Evolutionary conservation across 2,329 filamentous ascomycete genomes (phyloP).

Genomic region (Claviceps humidiphila): DNA sequence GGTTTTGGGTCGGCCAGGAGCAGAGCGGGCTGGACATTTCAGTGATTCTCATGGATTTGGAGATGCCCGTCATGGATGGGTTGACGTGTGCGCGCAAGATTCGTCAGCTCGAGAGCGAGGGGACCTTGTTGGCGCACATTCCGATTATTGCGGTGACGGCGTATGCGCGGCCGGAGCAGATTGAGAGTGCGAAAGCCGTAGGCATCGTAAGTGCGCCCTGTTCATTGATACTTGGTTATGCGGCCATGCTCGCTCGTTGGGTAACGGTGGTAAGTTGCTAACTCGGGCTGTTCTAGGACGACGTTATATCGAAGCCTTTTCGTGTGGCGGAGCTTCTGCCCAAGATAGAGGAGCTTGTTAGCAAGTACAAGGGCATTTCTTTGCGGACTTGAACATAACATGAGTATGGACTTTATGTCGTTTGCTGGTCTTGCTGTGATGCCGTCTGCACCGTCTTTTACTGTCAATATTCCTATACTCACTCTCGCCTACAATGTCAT

Average conservation of each 20-base stretch:
- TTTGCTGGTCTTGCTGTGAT: not conserved
- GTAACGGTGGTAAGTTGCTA: not conserved
- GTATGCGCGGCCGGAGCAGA: conserved; percentile 63
- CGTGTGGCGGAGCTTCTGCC: conserved; percentile 57
- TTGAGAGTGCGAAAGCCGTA: conserved; percentile 54
- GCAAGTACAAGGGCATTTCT: conserved; percentile 24
- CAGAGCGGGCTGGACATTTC: conserved; percentile 40
- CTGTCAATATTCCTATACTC: not conserved
- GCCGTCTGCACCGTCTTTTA: not conserved
- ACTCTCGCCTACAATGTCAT: no score
- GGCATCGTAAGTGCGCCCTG: conserved; percentile 48
- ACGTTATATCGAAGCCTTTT: conserved; percentile 70
- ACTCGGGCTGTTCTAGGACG: conserved; percentile 35
- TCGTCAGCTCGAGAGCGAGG: conserved; percentile 50
- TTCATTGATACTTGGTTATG: no score
- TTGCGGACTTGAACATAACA: conserved; percentile 9
- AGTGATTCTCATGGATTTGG: conserved; percentile 66
- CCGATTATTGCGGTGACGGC: conserved; percentile 75
- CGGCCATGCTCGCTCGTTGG: no score
- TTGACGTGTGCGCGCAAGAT: conserved; percentile 60
- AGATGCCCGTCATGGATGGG: conserved; percentile 78
- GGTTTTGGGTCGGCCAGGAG: conserved; percentile 40
- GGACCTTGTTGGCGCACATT: conserved; percentile 50
- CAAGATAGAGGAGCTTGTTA: conserved; percentile 47
- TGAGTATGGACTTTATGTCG: no score